These are phyloP conservation scores for Exophiala xenobiotica DNA, from an alignment of 2,329 filamentous ascomycete genomes.

Conservation along the genomic window DNA sequence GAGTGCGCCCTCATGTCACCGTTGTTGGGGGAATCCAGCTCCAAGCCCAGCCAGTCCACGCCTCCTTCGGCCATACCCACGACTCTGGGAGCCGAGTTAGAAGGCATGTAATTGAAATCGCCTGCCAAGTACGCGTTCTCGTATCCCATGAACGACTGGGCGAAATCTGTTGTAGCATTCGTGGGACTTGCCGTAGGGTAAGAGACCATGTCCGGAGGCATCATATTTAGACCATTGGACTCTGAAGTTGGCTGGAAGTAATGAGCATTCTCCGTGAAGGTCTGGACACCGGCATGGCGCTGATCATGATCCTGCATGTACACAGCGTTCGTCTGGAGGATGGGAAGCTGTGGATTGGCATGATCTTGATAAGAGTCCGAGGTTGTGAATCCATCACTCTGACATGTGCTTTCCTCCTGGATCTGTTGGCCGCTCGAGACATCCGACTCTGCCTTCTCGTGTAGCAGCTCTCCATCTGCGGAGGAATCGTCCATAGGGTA, in stretches of 20 bases:
- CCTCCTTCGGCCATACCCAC: constrained; percentile 17
- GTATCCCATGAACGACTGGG: constrained; percentile 12
- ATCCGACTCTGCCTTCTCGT: constrained; percentile 12
- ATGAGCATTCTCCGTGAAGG: constrained; percentile 1
- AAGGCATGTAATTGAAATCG: constrained; percentile 20
- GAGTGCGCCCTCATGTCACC: constrained; percentile 7
- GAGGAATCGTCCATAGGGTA: constrained; percentile 12
- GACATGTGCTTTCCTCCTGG: constrained; percentile 3
- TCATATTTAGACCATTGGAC: constrained; percentile 9
- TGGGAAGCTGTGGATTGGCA: not conserved
- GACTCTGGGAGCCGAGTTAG: constrained; percentile 15
- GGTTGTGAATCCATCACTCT: constrained; percentile 2
- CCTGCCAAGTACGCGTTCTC: constrained; percentile 16
- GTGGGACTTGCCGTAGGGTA: constrained; percentile 16
- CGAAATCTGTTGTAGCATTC: constrained; percentile 10
- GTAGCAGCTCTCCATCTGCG: not conserved
- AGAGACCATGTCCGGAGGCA: constrained; percentile 15
- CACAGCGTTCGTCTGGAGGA: not conserved
- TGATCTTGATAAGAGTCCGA: not conserved
- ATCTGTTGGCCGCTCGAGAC: not conserved
- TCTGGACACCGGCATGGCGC: not conserved
- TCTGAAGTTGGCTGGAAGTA: constrained; percentile 15
- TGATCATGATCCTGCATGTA: constrained; percentile 4
- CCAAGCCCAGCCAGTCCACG: constrained; percentile 18
- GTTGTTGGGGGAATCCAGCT: constrained; percentile 18